Evolutionary conservation across 257 asterid genomes (phyloP).

Genomic region (Solanum pinnatisectum): DNA sequence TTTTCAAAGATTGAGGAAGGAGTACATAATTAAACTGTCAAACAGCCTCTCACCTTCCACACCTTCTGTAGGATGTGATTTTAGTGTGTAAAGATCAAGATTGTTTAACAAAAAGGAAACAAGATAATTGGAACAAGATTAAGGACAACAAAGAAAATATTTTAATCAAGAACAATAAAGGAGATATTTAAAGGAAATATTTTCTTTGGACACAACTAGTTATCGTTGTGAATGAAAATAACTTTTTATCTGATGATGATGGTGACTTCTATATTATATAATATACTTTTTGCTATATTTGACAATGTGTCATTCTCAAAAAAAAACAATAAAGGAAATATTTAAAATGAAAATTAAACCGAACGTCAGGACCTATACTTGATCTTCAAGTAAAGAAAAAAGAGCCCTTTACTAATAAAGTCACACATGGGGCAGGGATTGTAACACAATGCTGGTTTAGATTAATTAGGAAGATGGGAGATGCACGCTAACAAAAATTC

Average conservation of each 20-base stretch:
- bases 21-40: not conserved
- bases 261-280: no score
- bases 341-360: not conserved
- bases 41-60: not conserved
- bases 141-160: not conserved
- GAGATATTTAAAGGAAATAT: not conserved
- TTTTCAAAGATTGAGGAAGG: not conserved
- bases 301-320: no score
- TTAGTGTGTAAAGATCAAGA: not conserved
- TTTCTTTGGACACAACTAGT: not conserved
- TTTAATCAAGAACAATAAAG: not conserved
- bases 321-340: not conserved
- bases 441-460: not conserved
- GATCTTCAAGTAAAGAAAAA: not conserved
- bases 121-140: not conserved
- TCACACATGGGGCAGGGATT: not conserved
- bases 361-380: not conserved
- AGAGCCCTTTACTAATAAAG: not conserved
- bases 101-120: not conserved
- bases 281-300: no score
- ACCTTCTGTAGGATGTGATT: not conserved
- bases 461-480: not conserved
- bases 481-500: not conserved
- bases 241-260: no score
- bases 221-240: no score